Percentiles rank a stretch among this genome's conserved stretches.
phyloP scores from a whole-genome alignment of 1,284 basidiomycete species.

The Mycosarcoma mackinlayi region DNA sequence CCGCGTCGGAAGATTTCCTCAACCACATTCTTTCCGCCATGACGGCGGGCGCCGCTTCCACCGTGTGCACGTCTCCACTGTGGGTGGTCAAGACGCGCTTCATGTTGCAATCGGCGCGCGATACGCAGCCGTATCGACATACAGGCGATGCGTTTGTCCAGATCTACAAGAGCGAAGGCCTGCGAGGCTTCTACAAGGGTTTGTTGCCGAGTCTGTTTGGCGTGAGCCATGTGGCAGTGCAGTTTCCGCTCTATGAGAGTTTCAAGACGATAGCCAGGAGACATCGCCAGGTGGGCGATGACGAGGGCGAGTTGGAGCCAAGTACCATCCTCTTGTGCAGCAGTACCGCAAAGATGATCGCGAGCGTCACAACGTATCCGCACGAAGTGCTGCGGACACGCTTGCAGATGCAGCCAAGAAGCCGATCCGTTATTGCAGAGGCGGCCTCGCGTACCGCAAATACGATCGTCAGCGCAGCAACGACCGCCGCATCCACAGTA shows the following conservation, averaged over 20 bases:
- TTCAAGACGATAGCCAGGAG: constrained; percentile 54
- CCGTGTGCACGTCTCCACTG: constrained; percentile 62
- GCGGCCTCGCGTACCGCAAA: neutral
- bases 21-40: constrained; percentile 65
- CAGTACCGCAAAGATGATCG: constrained; percentile 67
- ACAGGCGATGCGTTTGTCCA: constrained; percentile 64
- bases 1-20: constrained; percentile 47
- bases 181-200: constrained; percentile 64
- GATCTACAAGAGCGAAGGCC: constrained; percentile 59
- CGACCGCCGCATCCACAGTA: neutral
- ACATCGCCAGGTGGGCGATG: constrained; percentile 11
- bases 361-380: constrained; percentile 64
- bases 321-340: constrained; percentile 59
- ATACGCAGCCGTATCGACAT: constrained; percentile 52
- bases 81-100: constrained; percentile 68
- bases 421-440: neutral
- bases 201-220: constrained; percentile 62
- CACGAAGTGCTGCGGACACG: constrained; percentile 66
- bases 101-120: constrained; percentile 54
- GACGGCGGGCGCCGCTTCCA: constrained; percentile 63
- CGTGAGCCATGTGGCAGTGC: constrained; percentile 65
- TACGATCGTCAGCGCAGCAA: neutral
- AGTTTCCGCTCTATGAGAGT: constrained; percentile 66
- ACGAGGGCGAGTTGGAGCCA: constrained; percentile 40
- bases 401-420: constrained; percentile 63